A percentile compares a stretch with the other conserved stretches of the same genome.
Evolutionary conservation across 306 rosid species (phyloP).

Genomic region (Rubus idaeus): DNA sequence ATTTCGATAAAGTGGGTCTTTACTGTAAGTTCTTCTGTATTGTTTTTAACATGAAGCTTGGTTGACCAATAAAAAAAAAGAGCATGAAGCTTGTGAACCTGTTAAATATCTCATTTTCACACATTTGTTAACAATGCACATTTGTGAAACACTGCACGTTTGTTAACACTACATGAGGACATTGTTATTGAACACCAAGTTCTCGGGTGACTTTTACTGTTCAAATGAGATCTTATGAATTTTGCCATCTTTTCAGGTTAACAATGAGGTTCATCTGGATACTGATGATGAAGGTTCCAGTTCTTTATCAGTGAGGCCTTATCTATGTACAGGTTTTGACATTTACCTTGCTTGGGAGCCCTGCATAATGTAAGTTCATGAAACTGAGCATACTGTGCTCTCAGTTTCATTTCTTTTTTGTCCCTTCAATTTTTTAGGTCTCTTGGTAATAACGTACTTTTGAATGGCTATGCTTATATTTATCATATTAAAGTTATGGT

Average conservation of each 20-base stretch:
- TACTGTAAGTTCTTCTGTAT: not conserved
- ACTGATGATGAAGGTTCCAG: constrained; percentile 26
- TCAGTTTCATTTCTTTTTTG: not conserved
- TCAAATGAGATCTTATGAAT: constrained; percentile 7
- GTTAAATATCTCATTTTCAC: not conserved
- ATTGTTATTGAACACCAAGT: not conserved
- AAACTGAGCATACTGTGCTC: not conserved
- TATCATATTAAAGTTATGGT: not conserved
- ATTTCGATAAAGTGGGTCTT: not conserved
- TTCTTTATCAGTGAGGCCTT: constrained; percentile 53
- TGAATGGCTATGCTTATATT: not conserved
- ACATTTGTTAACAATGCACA: not conserved
- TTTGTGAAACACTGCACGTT: not conserved
- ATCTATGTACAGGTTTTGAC: constrained; percentile 91
- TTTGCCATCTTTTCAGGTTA: constrained; percentile 47
- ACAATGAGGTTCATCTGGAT: constrained; percentile 41
- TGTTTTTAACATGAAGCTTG: not conserved
- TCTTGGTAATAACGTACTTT: not conserved
- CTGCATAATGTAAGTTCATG: constrained; percentile 72
- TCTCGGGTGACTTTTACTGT: constrained; percentile 5
- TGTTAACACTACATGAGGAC: not conserved
- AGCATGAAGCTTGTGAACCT: constrained; percentile 3
- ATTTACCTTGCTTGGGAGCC: constrained; percentile 97
- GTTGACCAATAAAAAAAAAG: not conserved
- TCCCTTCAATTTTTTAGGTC: not conserved